These are phyloP conservation scores for Orbilia blumenaviensis DNA, from an alignment of 2,329 filamentous ascomycete genomes.

Conservation along the genomic window DNA sequence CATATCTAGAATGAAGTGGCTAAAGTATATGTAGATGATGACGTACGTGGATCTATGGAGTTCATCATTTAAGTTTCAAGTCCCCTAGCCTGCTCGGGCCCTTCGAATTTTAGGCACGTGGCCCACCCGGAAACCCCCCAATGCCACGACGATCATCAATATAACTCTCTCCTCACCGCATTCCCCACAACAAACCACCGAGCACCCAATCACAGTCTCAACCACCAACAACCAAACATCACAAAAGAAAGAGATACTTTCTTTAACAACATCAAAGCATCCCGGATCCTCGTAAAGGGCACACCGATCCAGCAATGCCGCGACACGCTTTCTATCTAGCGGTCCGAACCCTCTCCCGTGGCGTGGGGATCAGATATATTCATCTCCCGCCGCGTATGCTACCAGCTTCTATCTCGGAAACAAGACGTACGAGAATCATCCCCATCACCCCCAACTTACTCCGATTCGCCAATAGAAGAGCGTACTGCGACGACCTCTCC, in stretches of 20 bases:
- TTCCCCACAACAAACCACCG: not conserved
- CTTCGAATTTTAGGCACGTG: not conserved
- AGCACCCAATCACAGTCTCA: not conserved
- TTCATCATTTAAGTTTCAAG: no score
- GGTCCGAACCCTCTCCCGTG: not conserved
- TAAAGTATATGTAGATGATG: no score
- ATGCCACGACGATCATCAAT: not conserved
- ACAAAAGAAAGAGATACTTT: not conserved
- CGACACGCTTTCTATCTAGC: not conserved
- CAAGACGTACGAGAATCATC: not conserved
- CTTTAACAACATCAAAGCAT: not conserved
- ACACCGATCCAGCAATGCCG: constrained; percentile 9
- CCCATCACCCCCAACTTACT: not conserved
- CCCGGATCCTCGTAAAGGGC: not conserved
- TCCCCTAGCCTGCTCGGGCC: no score
- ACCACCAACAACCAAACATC: not conserved
- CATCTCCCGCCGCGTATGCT: constrained; percentile 32
- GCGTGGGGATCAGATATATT: constrained; percentile 4
- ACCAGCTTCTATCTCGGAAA: not conserved
- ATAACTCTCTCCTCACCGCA: not conserved
- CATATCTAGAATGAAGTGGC: no score
- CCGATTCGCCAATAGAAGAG: not conserved
- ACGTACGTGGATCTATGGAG: no score
- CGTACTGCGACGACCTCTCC: constrained; percentile 1
- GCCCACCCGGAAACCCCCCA: not conserved